A percentile compares a stretch with the other conserved stretches of the same genome.
phyloP scores from a whole-genome alignment of 352 stramenopile species.

The Globisporangium nodosum region DNA sequence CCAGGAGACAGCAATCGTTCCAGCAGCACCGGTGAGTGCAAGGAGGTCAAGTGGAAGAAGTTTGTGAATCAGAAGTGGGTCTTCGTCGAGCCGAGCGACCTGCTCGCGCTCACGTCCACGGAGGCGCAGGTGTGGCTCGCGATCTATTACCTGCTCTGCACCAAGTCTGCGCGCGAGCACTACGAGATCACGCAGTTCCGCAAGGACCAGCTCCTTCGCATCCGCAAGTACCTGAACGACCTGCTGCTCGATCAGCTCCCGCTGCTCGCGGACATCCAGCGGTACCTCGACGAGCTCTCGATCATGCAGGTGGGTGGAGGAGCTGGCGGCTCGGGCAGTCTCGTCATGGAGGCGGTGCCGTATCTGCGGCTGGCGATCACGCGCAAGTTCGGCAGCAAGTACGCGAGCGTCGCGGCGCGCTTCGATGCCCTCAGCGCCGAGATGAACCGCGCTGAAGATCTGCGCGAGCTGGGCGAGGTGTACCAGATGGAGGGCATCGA shows the following conservation, averaged over 20 bases:
- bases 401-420: conserved; percentile 26
- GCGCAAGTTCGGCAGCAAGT: conserved; percentile 33
- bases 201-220: conserved; percentile 89
- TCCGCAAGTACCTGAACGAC: conserved; percentile 95
- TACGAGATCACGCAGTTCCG: conserved; percentile 94
- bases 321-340: conserved; percentile 27
- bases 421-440: conserved; percentile 41
- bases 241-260: conserved; percentile 94
- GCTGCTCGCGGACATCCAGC: conserved; percentile 89
- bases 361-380: conserved; percentile 55
- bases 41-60: conserved; percentile 80
- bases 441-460: conserved; percentile 52
- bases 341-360: conserved; percentile 80
- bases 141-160: conserved; percentile 93
- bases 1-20: background rate
- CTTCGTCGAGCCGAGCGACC: conserved; percentile 73
- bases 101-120: conserved; percentile 90
- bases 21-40: background rate
- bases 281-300: conserved; percentile 94
- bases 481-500: conserved; percentile 81
- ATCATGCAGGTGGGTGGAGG: conserved; percentile 75
- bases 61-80: conserved; percentile 92
- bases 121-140: conserved; percentile 94
- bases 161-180: conserved; percentile 87
- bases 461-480: conserved; percentile 60